Conservation (phyloP, 306 rosid genomes). For the Mimosa bimucronata region DNA sequence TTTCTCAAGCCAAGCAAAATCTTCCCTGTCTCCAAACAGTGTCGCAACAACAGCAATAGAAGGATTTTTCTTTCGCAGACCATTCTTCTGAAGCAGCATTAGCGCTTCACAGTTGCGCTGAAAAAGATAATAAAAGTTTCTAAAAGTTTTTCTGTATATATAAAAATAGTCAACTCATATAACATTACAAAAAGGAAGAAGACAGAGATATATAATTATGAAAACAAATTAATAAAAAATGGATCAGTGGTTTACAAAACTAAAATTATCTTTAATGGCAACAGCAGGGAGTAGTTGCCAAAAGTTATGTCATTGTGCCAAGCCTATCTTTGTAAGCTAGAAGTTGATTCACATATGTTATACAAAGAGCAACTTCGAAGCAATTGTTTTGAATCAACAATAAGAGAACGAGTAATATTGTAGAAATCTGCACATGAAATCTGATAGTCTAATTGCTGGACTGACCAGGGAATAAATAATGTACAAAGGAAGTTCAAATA, state of each 20-base stretch:
- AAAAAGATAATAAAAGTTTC: conserved; percentile 33
- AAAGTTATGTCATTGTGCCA: conserved; percentile 2
- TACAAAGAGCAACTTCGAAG: conserved; percentile 11
- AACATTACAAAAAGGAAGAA: neutral
- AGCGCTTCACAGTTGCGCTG: conserved; percentile 93
- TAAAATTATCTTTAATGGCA: neutral
- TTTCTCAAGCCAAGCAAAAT: conserved; percentile 64
- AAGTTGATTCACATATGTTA: neutral
- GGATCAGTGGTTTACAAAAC: neutral
- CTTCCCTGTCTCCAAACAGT: conserved; percentile 76
- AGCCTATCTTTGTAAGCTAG: conserved; percentile 6
- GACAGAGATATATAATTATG: conserved; percentile 23
- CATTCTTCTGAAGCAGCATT: conserved; percentile 84
- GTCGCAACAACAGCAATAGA: conserved; percentile 71
- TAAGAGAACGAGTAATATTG: conserved; percentile 9
- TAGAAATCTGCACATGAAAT: too few species aligned
- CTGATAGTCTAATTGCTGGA: too few species aligned
- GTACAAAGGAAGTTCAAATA: too few species aligned
- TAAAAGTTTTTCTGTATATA: conserved; percentile 20
- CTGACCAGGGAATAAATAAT: too few species aligned
- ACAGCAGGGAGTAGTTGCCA: conserved; percentile 19
- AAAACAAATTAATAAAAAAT: conserved; percentile 4
- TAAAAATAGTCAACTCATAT: conserved; percentile 1
- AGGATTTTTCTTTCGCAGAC: conserved; percentile 75
- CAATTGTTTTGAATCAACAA: neutral